Evolutionary conservation across 1,284 basidiomycete genomes (phyloP).

Genomic region (Ganoderma sp.): DNA sequence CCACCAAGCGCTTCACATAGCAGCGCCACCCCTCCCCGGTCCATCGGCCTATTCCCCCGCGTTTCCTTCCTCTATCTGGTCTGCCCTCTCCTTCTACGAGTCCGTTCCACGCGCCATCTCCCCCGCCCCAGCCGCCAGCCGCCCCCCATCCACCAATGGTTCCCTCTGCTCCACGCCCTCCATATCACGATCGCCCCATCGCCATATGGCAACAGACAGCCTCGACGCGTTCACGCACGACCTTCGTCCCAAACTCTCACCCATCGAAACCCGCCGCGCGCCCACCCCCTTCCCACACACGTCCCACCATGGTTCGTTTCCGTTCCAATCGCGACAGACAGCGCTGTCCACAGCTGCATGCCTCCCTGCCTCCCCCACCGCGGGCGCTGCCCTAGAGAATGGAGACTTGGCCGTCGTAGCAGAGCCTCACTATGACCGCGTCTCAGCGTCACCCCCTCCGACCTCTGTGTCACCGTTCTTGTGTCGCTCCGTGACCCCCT

Average conservation of each 20-base stretch:
- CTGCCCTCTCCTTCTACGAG: constrained; percentile 13
- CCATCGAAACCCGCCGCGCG: neutral
- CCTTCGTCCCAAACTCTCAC: neutral
- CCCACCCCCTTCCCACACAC: constrained; percentile 1
- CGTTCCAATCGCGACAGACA: neutral
- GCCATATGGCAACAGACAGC: neutral
- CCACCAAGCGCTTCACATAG: constrained; percentile 6
- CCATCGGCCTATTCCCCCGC: neutral
- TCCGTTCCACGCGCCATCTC: constrained; percentile 13
- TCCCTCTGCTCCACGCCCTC: neutral
- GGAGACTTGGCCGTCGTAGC: neutral
- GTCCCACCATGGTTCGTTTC: neutral
- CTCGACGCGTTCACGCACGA: neutral
- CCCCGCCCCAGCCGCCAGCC: neutral
- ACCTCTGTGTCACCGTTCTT: neutral
- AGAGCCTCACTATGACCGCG: neutral
- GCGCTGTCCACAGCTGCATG: neutral
- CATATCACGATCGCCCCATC: neutral
- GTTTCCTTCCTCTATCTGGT: neutral
- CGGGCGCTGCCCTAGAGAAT: neutral
- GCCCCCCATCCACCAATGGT: neutral
- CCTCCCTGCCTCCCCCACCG: neutral
- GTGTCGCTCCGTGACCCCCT: constrained; percentile 1
- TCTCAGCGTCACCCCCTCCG: constrained; percentile 1
- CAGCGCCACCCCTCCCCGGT: constrained; percentile 7